Conservation (phyloP, 306 rosid species). For the Citrullus colocynthis region DNA sequence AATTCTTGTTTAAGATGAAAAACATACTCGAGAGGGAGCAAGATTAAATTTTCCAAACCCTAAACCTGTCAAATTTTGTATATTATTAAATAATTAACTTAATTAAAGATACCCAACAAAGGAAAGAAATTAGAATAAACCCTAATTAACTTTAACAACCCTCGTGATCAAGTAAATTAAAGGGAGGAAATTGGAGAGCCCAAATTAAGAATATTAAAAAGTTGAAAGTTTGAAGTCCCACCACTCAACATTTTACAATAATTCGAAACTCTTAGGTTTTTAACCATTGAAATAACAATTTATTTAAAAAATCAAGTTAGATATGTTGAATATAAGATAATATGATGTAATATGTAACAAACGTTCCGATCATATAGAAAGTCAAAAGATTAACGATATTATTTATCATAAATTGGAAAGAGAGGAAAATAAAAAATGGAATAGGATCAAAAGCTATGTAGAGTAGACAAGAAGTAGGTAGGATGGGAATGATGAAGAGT, state of each 20-base stretch:
- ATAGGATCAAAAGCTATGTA: too few relatives aligned
- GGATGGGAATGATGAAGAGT: neutral
- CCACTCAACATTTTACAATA: neutral
- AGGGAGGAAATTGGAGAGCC: neutral
- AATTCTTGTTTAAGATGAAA: too few relatives aligned
- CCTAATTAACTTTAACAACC: too few relatives aligned
- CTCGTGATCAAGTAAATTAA: neutral
- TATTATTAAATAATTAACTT: too few relatives aligned
- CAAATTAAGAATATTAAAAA: neutral
- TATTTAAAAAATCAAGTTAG: neutral
- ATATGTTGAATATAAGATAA: neutral
- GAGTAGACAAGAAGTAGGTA: neutral
- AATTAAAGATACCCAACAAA: too few relatives aligned
- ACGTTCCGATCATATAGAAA: neutral
- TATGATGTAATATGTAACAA: neutral
- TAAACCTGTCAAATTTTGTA: too few relatives aligned
- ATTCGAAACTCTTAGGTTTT: too few relatives aligned
- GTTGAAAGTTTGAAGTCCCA: neutral
- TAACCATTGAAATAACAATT: too few relatives aligned
- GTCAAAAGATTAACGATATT: neutral
- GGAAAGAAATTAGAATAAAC: too few relatives aligned
- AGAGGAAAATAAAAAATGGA: too few relatives aligned
- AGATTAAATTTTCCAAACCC: too few relatives aligned
- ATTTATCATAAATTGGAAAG: fast-evolving
- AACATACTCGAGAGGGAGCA: too few relatives aligned